A percentile compares a stretch with the other conserved stretches of the same genome.
These are phyloP conservation scores for Grosmannia serpens DNA, from an alignment of 2,329 filamentous ascomycete species.

Conservation along the genomic window DNA sequence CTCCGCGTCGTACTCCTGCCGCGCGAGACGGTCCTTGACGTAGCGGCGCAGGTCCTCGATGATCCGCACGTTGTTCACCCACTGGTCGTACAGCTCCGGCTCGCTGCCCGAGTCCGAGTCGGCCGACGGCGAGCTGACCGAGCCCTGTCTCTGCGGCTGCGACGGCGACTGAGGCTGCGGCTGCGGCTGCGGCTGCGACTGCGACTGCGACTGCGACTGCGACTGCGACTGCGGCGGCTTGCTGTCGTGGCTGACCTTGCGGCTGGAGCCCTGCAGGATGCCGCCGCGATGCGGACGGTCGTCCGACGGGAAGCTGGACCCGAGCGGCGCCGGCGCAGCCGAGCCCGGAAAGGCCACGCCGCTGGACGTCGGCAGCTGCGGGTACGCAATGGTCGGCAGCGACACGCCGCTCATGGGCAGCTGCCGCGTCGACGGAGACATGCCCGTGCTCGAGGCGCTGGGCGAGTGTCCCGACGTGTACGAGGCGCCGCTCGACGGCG, in stretches of 20 bases:
- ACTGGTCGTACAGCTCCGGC: constrained; percentile 50
- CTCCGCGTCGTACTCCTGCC: constrained; percentile 35
- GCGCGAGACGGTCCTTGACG: constrained; percentile 44
- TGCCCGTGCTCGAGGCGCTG: constrained; percentile 55
- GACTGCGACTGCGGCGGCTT: not conserved
- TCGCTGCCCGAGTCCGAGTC: constrained; percentile 41
- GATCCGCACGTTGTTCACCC: constrained; percentile 54
- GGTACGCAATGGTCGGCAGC: constrained; percentile 57
- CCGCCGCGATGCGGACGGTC: constrained; percentile 55
- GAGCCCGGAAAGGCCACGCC: constrained; percentile 46
- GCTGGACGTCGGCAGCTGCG: constrained; percentile 59
- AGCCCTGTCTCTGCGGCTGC: constrained; percentile 30
- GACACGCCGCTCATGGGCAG: constrained; percentile 22
- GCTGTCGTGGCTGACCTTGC: constrained; percentile 19
- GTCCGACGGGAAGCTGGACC: constrained; percentile 51
- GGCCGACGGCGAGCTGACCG: constrained; percentile 41
- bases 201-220: constrained; percentile 20
- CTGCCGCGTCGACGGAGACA: constrained; percentile 56
- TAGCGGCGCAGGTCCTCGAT: constrained; percentile 51
- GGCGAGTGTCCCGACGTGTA: constrained; percentile 71
- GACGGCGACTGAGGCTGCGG: constrained; percentile 14
- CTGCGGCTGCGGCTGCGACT: constrained; percentile 4
- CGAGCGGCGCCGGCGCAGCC: constrained; percentile 59
- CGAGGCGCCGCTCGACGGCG: constrained; percentile 62
- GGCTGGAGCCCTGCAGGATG: constrained; percentile 50